These are phyloP conservation scores for Gregarina niphandrodes DNA, from an alignment of 169 alveolate species.

Conservation along the genomic window DNA sequence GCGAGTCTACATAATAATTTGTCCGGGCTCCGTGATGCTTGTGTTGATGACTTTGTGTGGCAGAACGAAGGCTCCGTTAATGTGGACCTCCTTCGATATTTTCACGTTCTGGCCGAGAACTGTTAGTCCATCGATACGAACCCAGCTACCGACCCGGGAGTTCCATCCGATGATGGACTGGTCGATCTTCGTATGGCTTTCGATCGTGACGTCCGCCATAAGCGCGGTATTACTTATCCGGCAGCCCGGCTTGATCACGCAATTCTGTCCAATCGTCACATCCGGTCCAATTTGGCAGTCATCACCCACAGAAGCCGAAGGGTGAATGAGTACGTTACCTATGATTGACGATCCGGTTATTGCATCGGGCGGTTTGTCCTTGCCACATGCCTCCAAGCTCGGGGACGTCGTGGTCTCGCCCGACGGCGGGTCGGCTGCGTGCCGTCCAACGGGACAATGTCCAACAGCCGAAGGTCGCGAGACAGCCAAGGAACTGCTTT, in stretches of 20 bases:
- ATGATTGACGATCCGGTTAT: constrained; percentile 23
- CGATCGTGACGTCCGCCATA: constrained; percentile 43
- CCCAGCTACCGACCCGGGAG: constrained; percentile 71
- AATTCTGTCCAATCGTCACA: constrained; percentile 66
- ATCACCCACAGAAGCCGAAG: constrained; percentile 45
- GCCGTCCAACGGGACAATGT: constrained; percentile 3
- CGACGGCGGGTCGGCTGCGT: too few species aligned
- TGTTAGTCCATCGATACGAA: constrained; percentile 65
- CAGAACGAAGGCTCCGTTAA: constrained; percentile 54
- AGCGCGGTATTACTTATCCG: constrained; percentile 55
- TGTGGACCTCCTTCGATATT: constrained; percentile 52
- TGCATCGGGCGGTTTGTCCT: too few species aligned
- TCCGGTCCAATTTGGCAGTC: constrained; percentile 65
- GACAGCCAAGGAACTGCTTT: not conserved
- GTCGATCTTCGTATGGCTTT: constrained; percentile 43
- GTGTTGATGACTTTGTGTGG: constrained; percentile 53
- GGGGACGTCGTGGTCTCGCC: too few species aligned
- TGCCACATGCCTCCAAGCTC: too few species aligned
- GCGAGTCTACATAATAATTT: constrained; percentile 17
- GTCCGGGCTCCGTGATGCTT: constrained; percentile 22
- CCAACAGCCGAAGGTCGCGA: not conserved
- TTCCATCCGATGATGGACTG: constrained; percentile 72
- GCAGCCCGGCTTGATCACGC: constrained; percentile 65
- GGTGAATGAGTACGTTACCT: too few species aligned
- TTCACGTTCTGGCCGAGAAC: constrained; percentile 74